These are phyloP conservation scores for Aspergillus sp. DNA, from an alignment of 2,329 filamentous ascomycete species.

Conservation along the genomic window DNA sequence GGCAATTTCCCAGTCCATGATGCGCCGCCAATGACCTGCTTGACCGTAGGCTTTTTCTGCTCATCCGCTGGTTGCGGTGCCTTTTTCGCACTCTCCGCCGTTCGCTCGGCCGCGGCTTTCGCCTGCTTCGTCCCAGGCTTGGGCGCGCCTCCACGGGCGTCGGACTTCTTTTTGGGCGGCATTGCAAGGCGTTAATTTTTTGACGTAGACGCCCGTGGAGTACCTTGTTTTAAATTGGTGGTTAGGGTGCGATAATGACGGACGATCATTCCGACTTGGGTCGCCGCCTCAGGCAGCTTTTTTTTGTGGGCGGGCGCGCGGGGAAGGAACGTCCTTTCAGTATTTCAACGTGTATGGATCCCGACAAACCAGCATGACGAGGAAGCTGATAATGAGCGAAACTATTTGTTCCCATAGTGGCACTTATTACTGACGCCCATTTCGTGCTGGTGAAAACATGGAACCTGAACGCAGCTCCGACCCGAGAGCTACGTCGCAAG, in stretches of 20 bases:
- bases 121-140: slow-evolving; percentile 43
- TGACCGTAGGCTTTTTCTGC: slow-evolving; percentile 61
- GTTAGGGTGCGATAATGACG: not conserved
- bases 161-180: slow-evolving; percentile 44
- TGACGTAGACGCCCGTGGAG: slow-evolving; percentile 26
- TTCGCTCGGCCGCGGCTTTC: slow-evolving; percentile 38
- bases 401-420: not conserved
- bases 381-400: not conserved
- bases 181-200: slow-evolving; percentile 19
- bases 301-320: slow-evolving; percentile 9
- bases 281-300: slow-evolving; percentile 8
- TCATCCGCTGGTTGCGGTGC: slow-evolving; percentile 39
- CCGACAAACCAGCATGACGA: not conserved
- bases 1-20: slow-evolving; percentile 98
- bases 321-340: slow-evolving; percentile 1
- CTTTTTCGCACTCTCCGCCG: slow-evolving; percentile 31
- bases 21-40: slow-evolving; percentile 84
- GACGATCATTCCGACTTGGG: not conserved
- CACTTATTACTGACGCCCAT: not conserved
- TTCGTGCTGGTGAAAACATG: not conserved
- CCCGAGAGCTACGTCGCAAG: not conserved
- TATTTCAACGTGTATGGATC: not conserved
- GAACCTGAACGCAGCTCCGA: slow-evolving; percentile 8
- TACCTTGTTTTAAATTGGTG: not conserved
- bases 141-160: slow-evolving; percentile 35